A percentile compares a stretch with the other conserved stretches of the same genome.
Evolutionary conservation across 2,329 filamentous ascomycete species (phyloP).

Genomic region (Pestalotiopsis sp.): DNA sequence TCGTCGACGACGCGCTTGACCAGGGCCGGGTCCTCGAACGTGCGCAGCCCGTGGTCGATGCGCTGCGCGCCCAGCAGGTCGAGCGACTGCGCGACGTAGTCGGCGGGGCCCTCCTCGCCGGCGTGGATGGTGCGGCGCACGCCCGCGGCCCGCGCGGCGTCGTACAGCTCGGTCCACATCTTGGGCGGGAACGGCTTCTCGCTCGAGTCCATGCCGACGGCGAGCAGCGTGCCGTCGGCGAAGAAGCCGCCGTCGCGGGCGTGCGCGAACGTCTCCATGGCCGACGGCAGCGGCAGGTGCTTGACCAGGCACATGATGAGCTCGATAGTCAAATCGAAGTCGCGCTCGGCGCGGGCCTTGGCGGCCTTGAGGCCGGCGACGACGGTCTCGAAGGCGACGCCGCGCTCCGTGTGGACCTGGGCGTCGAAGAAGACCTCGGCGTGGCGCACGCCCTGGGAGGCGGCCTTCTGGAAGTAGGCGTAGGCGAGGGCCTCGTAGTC

Average conservation of each 20-base stretch:
- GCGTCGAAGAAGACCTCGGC: constrained; percentile 83
- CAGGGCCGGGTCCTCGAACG: constrained; percentile 61
- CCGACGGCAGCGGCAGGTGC: constrained; percentile 66
- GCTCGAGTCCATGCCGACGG: constrained; percentile 70
- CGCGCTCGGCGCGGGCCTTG: constrained; percentile 58
- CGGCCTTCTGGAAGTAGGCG: constrained; percentile 69
- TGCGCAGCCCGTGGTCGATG: constrained; percentile 75
- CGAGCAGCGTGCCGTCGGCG: constrained; percentile 55
- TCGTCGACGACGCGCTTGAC: constrained; percentile 59
- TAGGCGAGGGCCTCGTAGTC: constrained; percentile 76
- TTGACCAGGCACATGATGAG: constrained; percentile 75
- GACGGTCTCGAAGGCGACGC: constrained; percentile 64
- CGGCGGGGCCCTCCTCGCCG: constrained; percentile 72
- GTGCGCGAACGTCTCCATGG: constrained; percentile 46
- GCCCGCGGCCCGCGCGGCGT: constrained; percentile 50
- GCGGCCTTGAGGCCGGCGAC: constrained; percentile 65
- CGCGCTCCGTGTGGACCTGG: constrained; percentile 70
- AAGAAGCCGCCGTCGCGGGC: constrained; percentile 47
- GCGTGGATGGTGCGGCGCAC: constrained; percentile 72
- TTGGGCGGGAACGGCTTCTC: constrained; percentile 59
- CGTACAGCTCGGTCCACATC: constrained; percentile 65
- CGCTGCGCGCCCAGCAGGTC: constrained; percentile 63
- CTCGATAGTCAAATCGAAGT: constrained; percentile 66
- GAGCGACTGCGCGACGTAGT: constrained; percentile 66
- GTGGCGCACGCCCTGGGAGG: constrained; percentile 67